Evolutionary conservation across 805 yeast genomes (phyloP), one percentile per base, ranked within the genome.

Genomic region (Zygotorulaspora danielsina): DNA sequence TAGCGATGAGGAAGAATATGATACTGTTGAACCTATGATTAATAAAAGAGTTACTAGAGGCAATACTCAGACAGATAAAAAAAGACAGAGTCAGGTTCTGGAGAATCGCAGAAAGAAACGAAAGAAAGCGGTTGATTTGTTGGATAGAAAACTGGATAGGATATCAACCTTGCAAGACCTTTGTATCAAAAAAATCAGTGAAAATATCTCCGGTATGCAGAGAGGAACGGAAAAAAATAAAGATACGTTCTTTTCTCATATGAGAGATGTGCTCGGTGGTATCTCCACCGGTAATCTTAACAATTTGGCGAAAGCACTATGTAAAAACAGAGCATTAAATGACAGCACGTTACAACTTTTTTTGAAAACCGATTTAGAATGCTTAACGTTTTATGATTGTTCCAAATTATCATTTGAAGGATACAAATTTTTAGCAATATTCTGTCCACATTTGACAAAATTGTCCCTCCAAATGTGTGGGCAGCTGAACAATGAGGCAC

Each of bases 381-480:
- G 64, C 3, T 63, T 93, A 19, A 84, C 84, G 46, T 78, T 93
- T 46, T 86, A 95, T 88, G 99, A 93, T 63, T 93, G 99, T 59
- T 87, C 96, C 0, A 79, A 78, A 34, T 70, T 93, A 12, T 75
- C 78, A 17, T 71, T 73, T 28, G 81, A 75, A 44, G 75, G 93
- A 0, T 72, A 81, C 45, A 73, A 75, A 50, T 71, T 78, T 47
- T 76, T 93, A 26, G 88, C 89, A 0, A 70, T 94, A 0, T 82
- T 66, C 57, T 85, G 96, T 50, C 96, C 96, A 0, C 70, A 80
- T 19, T 45, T 93, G 3, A 79, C 75, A 48, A 60, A 69, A 1
- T 59, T 93, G 31, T 81, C 81, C 0, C 65, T 93, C 32, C 78
- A 79, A 42, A 90, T 89, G 97, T 90, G 97, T 67, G 98, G 98